Evolutionary conservation across 1,284 basidiomycete genomes (phyloP).

Genomic region (Puccinia triticina): DNA sequence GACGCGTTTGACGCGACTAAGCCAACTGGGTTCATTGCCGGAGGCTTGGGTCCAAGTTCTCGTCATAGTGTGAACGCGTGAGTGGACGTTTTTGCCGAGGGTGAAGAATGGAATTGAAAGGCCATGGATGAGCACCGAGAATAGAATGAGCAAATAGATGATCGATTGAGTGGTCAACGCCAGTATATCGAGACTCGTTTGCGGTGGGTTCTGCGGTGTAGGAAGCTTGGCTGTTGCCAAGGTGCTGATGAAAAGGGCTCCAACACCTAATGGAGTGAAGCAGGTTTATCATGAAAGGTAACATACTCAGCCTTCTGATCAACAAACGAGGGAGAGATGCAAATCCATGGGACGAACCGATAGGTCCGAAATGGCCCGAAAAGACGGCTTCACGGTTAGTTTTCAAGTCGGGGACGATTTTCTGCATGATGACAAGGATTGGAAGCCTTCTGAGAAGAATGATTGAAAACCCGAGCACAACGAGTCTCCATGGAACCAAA

Average conservation of each 20-base stretch:
- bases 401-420: constrained; percentile 89
- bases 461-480: constrained; percentile 77
- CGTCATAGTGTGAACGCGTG: constrained; percentile 83
- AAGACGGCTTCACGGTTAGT: constrained; percentile 81
- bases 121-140: constrained; percentile 76
- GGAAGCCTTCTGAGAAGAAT: constrained; percentile 81
- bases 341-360: constrained; percentile 31
- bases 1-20: constrained; percentile 44
- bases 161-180: constrained; percentile 81
- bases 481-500: constrained; percentile 77
- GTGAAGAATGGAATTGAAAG: constrained; percentile 91
- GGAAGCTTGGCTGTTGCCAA: constrained; percentile 72
- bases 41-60: constrained; percentile 67
- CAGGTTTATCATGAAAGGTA: background rate
- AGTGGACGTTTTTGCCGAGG: constrained; percentile 81
- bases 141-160: constrained; percentile 85
- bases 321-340: background rate
- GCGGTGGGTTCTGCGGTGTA: constrained; percentile 65
- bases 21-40: constrained; percentile 50
- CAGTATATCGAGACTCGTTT: constrained; percentile 70
- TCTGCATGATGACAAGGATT: constrained; percentile 76
- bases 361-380: constrained; percentile 77
- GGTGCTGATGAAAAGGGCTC: constrained; percentile 86
- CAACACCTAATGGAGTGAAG: constrained; percentile 55
- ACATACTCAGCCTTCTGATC: background rate